Percentiles rank a stretch among this genome's conserved stretches.
Evolutionary conservation across 2,329 filamentous ascomycete species (phyloP).

Genomic region (Monilinia fructicola): DNA sequence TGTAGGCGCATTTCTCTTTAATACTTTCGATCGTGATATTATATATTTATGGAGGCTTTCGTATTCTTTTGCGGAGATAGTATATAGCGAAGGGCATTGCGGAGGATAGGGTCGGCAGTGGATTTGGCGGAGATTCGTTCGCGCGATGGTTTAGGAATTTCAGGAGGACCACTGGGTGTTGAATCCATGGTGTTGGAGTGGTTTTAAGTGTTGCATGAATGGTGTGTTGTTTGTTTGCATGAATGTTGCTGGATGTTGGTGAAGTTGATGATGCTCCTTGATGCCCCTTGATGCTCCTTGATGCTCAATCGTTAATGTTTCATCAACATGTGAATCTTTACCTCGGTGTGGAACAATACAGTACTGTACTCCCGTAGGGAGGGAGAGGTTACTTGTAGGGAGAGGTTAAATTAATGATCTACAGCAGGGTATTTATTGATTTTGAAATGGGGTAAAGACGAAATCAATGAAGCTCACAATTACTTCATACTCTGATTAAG

Average conservation of each 20-base stretch:
- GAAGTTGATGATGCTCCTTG: neutral
- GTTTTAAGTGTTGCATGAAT: constrained; percentile 15
- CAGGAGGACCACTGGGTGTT: constrained; percentile 25
- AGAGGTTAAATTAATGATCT: constrained; percentile 20
- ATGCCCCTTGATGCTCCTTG: no score
- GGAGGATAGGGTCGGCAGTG: constrained; percentile 67
- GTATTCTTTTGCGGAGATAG: constrained; percentile 82
- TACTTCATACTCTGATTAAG: no score
- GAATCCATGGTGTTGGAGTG: constrained; percentile 29
- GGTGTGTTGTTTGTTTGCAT: neutral
- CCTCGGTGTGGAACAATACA: constrained; percentile 9
- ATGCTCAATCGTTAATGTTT: neutral
- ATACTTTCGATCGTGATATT: constrained; percentile 65
- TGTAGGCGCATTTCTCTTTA: constrained; percentile 56
- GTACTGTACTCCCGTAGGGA: no score
- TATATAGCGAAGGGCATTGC: constrained; percentile 85
- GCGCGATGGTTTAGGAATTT: constrained; percentile 28
- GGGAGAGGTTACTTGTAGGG: neutral
- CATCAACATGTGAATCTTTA: constrained; percentile 22
- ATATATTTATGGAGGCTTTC: constrained; percentile 80
- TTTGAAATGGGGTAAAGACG: neutral
- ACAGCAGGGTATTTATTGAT: neutral
- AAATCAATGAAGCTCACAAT: neutral
- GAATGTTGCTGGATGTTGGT: neutral
- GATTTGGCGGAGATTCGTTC: constrained; percentile 37